These are phyloP conservation scores for Ambispora gerdemannii DNA, from an alignment of 192 early-diverging fungal genomes.

Conservation along the genomic window DNA sequence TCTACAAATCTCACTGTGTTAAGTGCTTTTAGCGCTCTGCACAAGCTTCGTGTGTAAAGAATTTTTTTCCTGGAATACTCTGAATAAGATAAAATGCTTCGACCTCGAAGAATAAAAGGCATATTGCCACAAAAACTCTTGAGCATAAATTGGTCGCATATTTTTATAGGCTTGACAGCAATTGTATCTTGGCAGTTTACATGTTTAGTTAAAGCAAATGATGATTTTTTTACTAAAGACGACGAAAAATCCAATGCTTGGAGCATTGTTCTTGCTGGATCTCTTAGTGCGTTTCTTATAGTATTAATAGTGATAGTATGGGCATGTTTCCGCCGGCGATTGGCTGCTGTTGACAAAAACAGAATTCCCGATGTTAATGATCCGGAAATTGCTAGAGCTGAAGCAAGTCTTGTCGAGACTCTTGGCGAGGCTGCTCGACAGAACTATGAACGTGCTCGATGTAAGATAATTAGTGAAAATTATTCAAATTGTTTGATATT, in stretches of 20 bases:
- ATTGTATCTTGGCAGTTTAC: background rate
- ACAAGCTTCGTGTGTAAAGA: no score
- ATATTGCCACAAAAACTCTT: background rate
- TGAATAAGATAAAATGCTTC: background rate
- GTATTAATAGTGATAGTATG: background rate
- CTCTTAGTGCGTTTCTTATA: background rate
- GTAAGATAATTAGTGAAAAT: constrained; percentile 31
- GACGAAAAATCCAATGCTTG: background rate
- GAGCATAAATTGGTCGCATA: background rate
- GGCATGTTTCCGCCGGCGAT: constrained; percentile 8
- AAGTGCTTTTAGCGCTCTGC: no score
- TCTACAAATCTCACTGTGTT: no score
- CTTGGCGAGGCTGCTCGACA: constrained; percentile 45
- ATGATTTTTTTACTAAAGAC: background rate
- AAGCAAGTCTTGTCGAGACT: constrained; percentile 31
- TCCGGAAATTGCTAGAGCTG: constrained; percentile 35
- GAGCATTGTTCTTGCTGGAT: background rate
- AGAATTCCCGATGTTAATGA: constrained; percentile 37
- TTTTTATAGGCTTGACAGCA: background rate
- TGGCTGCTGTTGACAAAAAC: constrained; percentile 15
- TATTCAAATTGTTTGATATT: no score
- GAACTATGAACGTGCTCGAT: constrained; percentile 46
- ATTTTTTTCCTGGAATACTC: no score
- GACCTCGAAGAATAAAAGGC: background rate
- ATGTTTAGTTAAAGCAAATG: background rate